Conservation (phyloP, 2,329 filamentous ascomycete species). For the Massarina eburnea region DNA sequence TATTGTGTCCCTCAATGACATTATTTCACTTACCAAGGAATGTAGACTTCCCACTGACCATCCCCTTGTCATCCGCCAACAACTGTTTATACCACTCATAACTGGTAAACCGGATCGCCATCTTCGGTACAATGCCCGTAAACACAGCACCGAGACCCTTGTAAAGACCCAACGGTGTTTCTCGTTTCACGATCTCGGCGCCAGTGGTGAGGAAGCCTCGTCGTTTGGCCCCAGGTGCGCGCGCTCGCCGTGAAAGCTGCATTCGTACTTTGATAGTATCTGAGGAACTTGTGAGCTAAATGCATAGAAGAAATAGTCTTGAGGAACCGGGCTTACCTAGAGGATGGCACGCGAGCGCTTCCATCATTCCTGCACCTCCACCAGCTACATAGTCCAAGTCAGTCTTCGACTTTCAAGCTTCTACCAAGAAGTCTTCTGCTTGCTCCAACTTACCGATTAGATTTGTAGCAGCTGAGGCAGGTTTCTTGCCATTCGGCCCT, state of each 20-base stretch:
- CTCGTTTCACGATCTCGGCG: constrained; percentile 79
- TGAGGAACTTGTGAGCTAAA: constrained; percentile 40
- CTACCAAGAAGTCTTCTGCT: not conserved
- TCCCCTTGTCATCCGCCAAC: constrained; percentile 68
- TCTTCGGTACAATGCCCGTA: constrained; percentile 96
- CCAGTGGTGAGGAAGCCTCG: constrained; percentile 89
- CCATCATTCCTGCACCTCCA: constrained; percentile 98
- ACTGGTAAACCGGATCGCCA: constrained; percentile 98
- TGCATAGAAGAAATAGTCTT: not conserved
- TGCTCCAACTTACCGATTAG: constrained; percentile 69
- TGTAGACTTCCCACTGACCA: constrained; percentile 70
- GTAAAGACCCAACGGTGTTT: constrained; percentile 92
- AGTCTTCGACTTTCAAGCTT: constrained; percentile 6
- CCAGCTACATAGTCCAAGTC: constrained; percentile 64
- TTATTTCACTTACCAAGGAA: constrained; percentile 61
- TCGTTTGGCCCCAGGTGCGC: constrained; percentile 75
- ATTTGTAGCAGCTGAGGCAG: constrained; percentile 84
- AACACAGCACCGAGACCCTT: constrained; percentile 97
- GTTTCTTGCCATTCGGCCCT: constrained; percentile 67
- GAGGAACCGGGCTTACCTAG: constrained; percentile 62
- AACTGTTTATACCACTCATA: constrained; percentile 94
- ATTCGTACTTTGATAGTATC: constrained; percentile 99
- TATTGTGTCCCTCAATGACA: not conserved
- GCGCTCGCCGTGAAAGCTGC: constrained; percentile 89
- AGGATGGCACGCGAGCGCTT: constrained; percentile 93